Conservation (phyloP, 1,284 basidiomycete species). For the Fomitopsis palustris region DNA sequence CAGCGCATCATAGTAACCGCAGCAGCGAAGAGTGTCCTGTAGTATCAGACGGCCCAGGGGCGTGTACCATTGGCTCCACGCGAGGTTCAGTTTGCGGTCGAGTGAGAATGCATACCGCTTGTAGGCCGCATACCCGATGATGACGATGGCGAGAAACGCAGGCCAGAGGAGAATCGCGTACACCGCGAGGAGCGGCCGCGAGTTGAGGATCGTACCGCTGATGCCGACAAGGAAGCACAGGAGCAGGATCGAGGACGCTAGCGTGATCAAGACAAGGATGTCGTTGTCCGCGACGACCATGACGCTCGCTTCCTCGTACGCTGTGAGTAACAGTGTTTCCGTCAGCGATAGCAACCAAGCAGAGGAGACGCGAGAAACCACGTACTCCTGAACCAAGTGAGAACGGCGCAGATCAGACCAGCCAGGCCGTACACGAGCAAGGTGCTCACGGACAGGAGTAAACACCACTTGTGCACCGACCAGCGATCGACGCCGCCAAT, state of each 20-base stretch:
- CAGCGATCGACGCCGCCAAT: constrained; percentile 40
- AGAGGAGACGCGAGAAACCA: constrained; percentile 1
- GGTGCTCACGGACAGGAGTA: constrained; percentile 47
- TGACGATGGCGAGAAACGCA: constrained; percentile 57
- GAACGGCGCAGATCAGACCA: constrained; percentile 42
- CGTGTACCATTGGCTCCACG: constrained; percentile 68
- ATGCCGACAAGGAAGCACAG: constrained; percentile 65
- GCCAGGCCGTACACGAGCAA: constrained; percentile 48
- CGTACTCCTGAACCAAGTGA: constrained; percentile 60
- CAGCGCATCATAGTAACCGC: constrained; percentile 66
- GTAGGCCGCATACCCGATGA: constrained; percentile 70
- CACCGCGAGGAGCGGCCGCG: constrained; percentile 67
- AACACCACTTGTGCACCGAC: constrained; percentile 55
- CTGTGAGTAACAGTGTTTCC: constrained; percentile 25
- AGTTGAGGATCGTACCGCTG: constrained; percentile 69
- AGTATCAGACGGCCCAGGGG: constrained; percentile 55
- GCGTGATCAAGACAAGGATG: constrained; percentile 59
- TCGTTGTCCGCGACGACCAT: constrained; percentile 54
- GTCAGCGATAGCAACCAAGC: not conserved
- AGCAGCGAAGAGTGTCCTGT: constrained; percentile 69
- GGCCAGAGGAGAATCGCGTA: constrained; percentile 74
- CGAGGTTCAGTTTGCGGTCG: constrained; percentile 68
- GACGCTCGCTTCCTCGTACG: constrained; percentile 49
- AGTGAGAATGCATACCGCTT: constrained; percentile 68
- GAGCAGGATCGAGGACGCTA: constrained; percentile 53